phyloP scores from a whole-genome alignment of 257 asterid genomes.

The Leptodermis oblonga region DNA sequence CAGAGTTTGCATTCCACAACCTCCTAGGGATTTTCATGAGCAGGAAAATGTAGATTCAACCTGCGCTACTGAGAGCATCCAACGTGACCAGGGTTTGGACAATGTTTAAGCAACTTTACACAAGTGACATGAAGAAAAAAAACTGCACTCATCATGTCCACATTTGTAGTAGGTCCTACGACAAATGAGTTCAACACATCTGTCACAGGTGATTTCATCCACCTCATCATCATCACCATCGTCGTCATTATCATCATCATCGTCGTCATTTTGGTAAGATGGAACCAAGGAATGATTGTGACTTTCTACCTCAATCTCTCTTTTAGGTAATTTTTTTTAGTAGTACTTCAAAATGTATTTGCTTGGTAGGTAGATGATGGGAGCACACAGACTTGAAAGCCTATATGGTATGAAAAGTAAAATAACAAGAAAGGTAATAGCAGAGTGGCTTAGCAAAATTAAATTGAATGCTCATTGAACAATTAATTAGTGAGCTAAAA shows the following conservation, averaged over 20 bases:
- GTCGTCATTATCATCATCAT: background rate
- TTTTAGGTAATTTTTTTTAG: no score
- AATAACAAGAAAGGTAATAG: no score
- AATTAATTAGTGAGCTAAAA: no score
- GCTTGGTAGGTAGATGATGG: no score
- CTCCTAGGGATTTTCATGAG: background rate
- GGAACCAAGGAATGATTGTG: background rate
- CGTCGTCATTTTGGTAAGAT: no score
- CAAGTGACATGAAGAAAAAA: background rate
- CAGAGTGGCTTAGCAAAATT: no score
- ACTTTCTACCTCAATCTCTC: background rate
- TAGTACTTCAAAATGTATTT: no score
- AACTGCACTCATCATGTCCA: background rate
- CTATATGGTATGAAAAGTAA: no score
- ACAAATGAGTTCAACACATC: background rate
- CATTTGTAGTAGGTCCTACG: background rate
- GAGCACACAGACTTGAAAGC: no score
- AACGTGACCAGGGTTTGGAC: background rate
- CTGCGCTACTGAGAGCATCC: background rate
- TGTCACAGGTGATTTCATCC: background rate
- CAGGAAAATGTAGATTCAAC: background rate
- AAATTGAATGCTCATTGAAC: no score
- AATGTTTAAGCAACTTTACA: background rate
- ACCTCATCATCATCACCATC: background rate
- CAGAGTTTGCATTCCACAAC: background rate